Conservation (phyloP, 768 basidiomycete species). For the Naganishia antarctica region DNA sequence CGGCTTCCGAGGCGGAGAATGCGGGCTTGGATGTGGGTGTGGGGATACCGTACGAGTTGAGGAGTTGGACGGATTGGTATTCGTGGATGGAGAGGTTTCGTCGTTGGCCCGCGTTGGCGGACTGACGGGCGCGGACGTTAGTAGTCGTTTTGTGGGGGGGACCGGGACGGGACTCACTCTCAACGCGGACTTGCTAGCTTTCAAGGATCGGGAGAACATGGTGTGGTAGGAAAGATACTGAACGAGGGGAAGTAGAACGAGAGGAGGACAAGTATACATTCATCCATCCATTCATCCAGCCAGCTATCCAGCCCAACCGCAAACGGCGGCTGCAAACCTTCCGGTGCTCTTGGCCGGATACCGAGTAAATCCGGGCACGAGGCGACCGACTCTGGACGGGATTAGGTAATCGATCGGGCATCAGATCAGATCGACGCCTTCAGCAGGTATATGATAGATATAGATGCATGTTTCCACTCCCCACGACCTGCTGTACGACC, state of each 20-base stretch:
- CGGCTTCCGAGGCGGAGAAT: constrained; percentile 82
- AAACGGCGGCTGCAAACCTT: neutral
- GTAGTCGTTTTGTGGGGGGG: too few species aligned
- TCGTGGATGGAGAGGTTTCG: constrained; percentile 95
- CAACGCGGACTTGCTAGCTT: constrained; percentile 21
- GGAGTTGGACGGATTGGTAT: constrained; percentile 89
- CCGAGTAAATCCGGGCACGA: constrained; percentile 9
- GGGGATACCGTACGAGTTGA: constrained; percentile 95
- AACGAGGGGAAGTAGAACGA: too few species aligned
- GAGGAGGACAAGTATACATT: too few species aligned
- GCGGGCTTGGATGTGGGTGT: constrained; percentile 88
- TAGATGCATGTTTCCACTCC: too few species aligned
- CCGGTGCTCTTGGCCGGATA: neutral
- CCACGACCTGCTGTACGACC: neutral
- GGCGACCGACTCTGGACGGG: neutral
- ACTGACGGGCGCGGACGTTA: neutral
- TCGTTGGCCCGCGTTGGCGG: constrained; percentile 56
- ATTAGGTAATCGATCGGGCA: neutral
- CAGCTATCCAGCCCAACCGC: too few species aligned
- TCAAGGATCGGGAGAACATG: constrained; percentile 27
- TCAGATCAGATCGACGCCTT: too few species aligned
- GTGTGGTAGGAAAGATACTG: neutral
- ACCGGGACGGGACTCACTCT: constrained; percentile 23
- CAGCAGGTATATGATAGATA: too few species aligned
- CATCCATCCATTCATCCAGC: too few species aligned